phyloP scores from a whole-genome alignment of 306 rosid species.

The Quercus variabilis region DNA sequence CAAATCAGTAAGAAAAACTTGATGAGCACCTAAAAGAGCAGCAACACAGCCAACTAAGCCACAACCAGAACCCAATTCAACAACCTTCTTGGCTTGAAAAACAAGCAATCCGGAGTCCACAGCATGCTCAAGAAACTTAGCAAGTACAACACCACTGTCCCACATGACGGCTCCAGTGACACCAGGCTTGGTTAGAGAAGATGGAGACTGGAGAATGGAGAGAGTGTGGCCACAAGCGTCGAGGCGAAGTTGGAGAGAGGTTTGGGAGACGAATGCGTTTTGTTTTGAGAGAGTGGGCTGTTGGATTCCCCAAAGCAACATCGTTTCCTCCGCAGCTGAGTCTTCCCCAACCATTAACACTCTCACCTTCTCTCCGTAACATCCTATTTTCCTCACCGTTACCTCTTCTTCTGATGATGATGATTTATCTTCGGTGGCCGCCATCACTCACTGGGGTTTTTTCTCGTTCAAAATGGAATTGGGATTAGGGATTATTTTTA shows the following conservation, averaged over 20 bases:
- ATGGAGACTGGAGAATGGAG: constrained; percentile 84
- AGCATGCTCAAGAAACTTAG: constrained; percentile 80
- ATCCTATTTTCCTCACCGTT: constrained; percentile 38
- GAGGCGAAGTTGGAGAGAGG: constrained; percentile 58
- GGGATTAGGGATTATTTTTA: no score
- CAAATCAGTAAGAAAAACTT: constrained; percentile 69
- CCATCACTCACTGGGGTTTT: no score
- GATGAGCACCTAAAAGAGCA: constrained; percentile 74
- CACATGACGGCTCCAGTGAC: constrained; percentile 91
- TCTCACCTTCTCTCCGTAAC: constrained; percentile 50
- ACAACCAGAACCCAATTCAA: constrained; percentile 83
- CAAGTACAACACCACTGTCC: constrained; percentile 82
- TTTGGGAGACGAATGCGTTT: constrained; percentile 70
- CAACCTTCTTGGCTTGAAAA: constrained; percentile 62
- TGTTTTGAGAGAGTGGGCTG: constrained; percentile 77
- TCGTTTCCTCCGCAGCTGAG: constrained; percentile 78
- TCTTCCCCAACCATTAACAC: constrained; percentile 31
- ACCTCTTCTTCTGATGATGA: background rate
- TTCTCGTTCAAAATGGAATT: no score
- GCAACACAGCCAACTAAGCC: constrained; percentile 88
- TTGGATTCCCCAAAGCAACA: constrained; percentile 80
- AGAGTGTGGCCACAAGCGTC: constrained; percentile 82
- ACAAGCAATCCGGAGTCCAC: constrained; percentile 58
- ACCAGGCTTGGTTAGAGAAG: constrained; percentile 72
- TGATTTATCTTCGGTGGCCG: no score